A percentile compares a stretch with the other conserved stretches of the same genome.
phyloP scores from a whole-genome alignment of 306 rosid genomes.

The Pachyrhizus erosus region DNA sequence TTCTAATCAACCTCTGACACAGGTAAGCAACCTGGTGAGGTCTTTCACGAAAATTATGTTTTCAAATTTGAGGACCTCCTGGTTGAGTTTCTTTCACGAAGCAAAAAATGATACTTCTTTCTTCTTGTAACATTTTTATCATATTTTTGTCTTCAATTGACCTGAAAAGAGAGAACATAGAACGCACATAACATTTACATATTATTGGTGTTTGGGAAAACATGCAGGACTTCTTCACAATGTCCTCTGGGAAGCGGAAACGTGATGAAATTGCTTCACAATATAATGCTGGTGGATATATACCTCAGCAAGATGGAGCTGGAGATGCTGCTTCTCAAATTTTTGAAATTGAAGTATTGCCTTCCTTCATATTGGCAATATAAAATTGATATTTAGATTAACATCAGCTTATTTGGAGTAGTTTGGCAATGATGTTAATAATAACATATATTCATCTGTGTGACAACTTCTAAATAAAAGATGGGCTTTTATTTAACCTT shows the following conservation, averaged over 20 bases:
- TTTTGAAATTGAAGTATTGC: constrained; percentile 75
- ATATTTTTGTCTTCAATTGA: constrained; percentile 10
- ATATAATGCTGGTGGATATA: constrained; percentile 72
- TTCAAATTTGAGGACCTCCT: constrained; percentile 36
- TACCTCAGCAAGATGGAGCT: constrained; percentile 96
- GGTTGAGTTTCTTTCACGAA: constrained; percentile 29
- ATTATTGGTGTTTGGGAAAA: constrained; percentile 40
- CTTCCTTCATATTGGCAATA: background rate
- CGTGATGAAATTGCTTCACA: constrained; percentile 80
- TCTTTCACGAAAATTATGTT: constrained; percentile 38
- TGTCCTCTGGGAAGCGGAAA: constrained; percentile 75
- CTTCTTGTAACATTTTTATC: background rate
- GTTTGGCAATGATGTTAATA: background rate
- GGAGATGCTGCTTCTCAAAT: constrained; percentile 64
- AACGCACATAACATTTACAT: constrained; percentile 19
- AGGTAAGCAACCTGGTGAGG: constrained; percentile 59
- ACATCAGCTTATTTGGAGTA: background rate
- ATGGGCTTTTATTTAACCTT: background rate
- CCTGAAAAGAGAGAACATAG: background rate
- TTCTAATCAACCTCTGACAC: constrained; percentile 70
- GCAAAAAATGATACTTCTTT: constrained; percentile 30
- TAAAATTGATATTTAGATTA: background rate
- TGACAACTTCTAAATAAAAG: background rate
- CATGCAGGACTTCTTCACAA: constrained; percentile 76
- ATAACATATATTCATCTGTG: background rate